Conservation (phyloP, 2,329 filamentous ascomycete genomes). For the Rutstroemia sp. region DNA sequence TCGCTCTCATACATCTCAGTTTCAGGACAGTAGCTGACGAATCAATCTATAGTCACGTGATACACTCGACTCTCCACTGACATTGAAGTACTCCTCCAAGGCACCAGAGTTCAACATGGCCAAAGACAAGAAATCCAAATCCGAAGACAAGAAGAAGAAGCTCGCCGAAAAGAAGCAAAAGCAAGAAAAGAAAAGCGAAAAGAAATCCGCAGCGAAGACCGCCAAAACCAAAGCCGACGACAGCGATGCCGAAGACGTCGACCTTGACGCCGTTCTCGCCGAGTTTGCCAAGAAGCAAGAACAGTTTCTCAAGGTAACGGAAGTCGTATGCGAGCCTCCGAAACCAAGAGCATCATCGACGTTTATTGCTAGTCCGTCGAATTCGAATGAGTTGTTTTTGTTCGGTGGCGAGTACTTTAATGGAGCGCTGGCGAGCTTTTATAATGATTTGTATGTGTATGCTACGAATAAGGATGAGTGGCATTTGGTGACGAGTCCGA, state of each 20-base stretch:
- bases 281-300: slow-evolving; percentile 92
- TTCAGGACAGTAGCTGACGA: background rate
- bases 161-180: slow-evolving; percentile 62
- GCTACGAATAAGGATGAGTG: slow-evolving; percentile 83
- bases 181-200: slow-evolving; percentile 83
- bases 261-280: slow-evolving; percentile 86
- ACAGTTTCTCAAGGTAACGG: slow-evolving; percentile 88
- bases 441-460: slow-evolving; percentile 60
- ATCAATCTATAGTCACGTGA: background rate
- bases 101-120: slow-evolving; percentile 32
- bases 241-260: slow-evolving; percentile 85
- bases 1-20: background rate
- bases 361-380: slow-evolving; percentile 76
- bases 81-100: background rate
- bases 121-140: slow-evolving; percentile 43
- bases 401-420: slow-evolving; percentile 97
- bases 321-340: slow-evolving; percentile 67
- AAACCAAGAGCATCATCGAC: slow-evolving; percentile 72
- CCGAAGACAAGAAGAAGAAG: slow-evolving; percentile 44
- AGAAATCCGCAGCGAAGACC: slow-evolving; percentile 66
- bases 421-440: slow-evolving; percentile 71
- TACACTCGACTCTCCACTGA: background rate
- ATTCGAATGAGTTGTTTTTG: slow-evolving; percentile 79
- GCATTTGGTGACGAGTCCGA: slow-evolving; percentile 83
- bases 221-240: slow-evolving; percentile 63